A percentile compares a stretch with the other conserved stretches of the same genome.
These are phyloP conservation scores for Bipolaris gigantea DNA, from an alignment of 2,329 filamentous ascomycete genomes.

Conservation along the genomic window DNA sequence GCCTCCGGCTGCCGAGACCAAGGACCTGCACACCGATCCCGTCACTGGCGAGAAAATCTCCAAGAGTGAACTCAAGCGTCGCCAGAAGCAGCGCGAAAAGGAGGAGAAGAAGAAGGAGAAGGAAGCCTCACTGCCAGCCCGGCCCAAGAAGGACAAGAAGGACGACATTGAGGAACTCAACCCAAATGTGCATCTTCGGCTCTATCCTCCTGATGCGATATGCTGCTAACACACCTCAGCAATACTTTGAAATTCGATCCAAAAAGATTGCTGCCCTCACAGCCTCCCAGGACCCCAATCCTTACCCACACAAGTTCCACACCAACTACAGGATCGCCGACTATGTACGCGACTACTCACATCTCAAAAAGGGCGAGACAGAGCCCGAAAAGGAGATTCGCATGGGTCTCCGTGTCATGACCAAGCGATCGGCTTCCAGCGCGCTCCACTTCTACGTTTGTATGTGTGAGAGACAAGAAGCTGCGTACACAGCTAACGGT, in stretches of 20 bases:
- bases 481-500: slow-evolving; percentile 12
- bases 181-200: slow-evolving; percentile 60
- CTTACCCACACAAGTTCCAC: slow-evolving; percentile 90
- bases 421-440: slow-evolving; percentile 26
- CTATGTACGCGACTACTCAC: slow-evolving; percentile 75
- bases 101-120: slow-evolving; percentile 89
- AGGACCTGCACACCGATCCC: slow-evolving; percentile 82
- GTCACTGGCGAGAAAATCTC: slow-evolving; percentile 81
- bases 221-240: slow-evolving; percentile 49
- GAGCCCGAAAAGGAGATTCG: slow-evolving; percentile 73
- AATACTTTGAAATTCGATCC: slow-evolving; percentile 97
- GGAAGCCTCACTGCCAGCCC: slow-evolving; percentile 67
- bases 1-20: slow-evolving; percentile 36
- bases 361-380: slow-evolving; percentile 85
- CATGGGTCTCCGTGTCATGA: slow-evolving; percentile 82
- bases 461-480: background rate
- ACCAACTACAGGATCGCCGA: slow-evolving; percentile 80
- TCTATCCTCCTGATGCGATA: slow-evolving; percentile 36
- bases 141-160: slow-evolving; percentile 61
- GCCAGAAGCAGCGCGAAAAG: slow-evolving; percentile 87
- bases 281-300: slow-evolving; percentile 72
- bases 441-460: slow-evolving; percentile 38
- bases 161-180: slow-evolving; percentile 71
- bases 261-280: slow-evolving; percentile 76
- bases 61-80: slow-evolving; percentile 76